Base-by-base conservation (phyloP, 2,329 filamentous ascomycete genomes). In the Epichloe elymi region DNA sequence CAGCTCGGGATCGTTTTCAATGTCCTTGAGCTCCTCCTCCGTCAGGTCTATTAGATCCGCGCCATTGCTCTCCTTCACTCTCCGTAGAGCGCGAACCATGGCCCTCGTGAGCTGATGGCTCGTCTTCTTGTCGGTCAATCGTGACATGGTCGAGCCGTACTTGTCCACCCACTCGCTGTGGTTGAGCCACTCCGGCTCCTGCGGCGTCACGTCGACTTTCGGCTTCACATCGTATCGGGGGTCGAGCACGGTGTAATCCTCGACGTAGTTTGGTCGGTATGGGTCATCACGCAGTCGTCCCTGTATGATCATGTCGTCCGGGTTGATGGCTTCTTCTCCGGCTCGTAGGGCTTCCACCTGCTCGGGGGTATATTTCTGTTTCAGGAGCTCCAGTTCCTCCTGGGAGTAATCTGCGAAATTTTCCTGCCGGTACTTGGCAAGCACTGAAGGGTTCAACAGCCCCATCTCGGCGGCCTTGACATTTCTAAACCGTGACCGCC, bases 321-420 rank as follows among this genome's bases (percentile, higher is more conserved):
- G 72, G 62, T 85, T 76, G 64, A 96, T 82, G 57, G 85, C 80
- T 54, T 77, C 71, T 69, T 96, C 90, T 60, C 85, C 89, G 46
- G 86, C 85, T 68, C 86, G 76, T 63, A 97, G 81, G 52, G 89
- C 88, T 51, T 80, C 81, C 59, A 94, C 74, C 71, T 97, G 91
- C 64, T 85, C 80, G 15, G 83, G 0, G 0, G 88, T 86, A 73
- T 95, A 97, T 59, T 78, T 78, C 61, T 79, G 70, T 53, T 69
- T 68, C 52, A 95, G 74, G 19, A 69, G 61, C 53, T 75, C 74
- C 61, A 80, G 78, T 63, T 93, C 83, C 56, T 82, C 75, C 40
- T 75, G 68, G 14, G 80, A 81, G 70, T 89, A 93, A 14, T 78
- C 72, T 55, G 80, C 75, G 61, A 82, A 82, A 42, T 69, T 64